Conservation (phyloP, 2,329 filamentous ascomycete genomes). For the Aspergillus fijiensis region DNA sequence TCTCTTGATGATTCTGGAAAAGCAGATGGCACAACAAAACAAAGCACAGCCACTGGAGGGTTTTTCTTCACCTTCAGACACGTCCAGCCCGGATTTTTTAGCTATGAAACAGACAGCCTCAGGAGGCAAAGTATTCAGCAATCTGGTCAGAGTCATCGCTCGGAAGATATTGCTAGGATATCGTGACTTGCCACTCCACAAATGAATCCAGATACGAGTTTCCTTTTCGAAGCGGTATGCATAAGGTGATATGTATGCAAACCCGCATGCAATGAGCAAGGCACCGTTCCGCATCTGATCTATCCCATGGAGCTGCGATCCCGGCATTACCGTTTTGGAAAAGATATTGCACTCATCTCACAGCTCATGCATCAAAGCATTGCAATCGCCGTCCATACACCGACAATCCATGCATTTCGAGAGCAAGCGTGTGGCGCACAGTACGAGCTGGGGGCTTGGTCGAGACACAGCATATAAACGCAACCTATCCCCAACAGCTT, state of each 20-base stretch:
- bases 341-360: not conserved
- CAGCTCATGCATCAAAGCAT: not conserved
- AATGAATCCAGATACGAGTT: not conserved
- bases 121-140: not conserved
- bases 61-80: not conserved
- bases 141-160: not conserved
- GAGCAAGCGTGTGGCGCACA: not conserved
- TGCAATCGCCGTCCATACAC: not conserved
- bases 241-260: conserved; percentile 1
- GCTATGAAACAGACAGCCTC: not conserved
- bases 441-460: not conserved
- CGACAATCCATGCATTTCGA: not conserved
- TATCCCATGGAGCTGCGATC: not conserved
- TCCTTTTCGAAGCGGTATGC: not conserved
- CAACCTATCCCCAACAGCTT: not conserved
- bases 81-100: not conserved
- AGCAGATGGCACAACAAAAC: no score
- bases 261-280: not conserved
- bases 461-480: not conserved
- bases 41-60: not conserved
- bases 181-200: not conserved
- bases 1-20: no score
- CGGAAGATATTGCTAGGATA: not conserved
- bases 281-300: not conserved
- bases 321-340: not conserved